Evolutionary conservation across 116 monocot species (phyloP), one percentile per base, ranked within the genome.

Genomic region (Posidonia oceanica): DNA sequence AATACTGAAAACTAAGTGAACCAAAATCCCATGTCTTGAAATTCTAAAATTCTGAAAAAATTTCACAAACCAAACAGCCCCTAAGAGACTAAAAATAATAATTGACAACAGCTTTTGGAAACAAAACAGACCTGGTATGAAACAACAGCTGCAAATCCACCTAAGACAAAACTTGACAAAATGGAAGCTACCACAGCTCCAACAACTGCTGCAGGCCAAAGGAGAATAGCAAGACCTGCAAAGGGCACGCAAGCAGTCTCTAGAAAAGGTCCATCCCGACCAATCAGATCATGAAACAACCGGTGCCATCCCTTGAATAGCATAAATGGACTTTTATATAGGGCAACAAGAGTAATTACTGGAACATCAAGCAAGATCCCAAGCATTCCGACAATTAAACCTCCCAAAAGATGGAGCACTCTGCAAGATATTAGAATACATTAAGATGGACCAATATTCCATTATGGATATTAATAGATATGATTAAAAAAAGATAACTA

Each of bases 201-300:
- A 14, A 59, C 77, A 54, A 99, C 99, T 39, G 93, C 93, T 14
- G 72, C 76, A 8, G 99, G 99, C 99, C 99, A 99, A 17, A 99
- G 86, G 20, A 99, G 65, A 78, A 93, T 93, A 21, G 88, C 86
- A 51, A 99, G 88, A 75, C 93, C 93, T 51, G 99, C 99, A 77
- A 93, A 93, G 37, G 93, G 99, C 4, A 99, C 93, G 74, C 99
- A 99, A 56, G 83, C 90, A 23, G 90, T 90, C 72, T 99, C 99
- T 64, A 93, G 73, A 72, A 99, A 99, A 52, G 99, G 99, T 0
- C 99, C 99, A 76, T 90, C 93, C 54, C 99, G 83, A 14, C 99
- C 99, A 52, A 99, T 82, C 68, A 93, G 79, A 80, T 99, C 99
- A 62, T 85, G 90, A 67, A 93, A 77, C 57, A 99, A 75, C 40